These are phyloP conservation scores for Scheffersomyces quercinus DNA, from an alignment of 1,139 yeast species.

Conservation along the genomic window DNA sequence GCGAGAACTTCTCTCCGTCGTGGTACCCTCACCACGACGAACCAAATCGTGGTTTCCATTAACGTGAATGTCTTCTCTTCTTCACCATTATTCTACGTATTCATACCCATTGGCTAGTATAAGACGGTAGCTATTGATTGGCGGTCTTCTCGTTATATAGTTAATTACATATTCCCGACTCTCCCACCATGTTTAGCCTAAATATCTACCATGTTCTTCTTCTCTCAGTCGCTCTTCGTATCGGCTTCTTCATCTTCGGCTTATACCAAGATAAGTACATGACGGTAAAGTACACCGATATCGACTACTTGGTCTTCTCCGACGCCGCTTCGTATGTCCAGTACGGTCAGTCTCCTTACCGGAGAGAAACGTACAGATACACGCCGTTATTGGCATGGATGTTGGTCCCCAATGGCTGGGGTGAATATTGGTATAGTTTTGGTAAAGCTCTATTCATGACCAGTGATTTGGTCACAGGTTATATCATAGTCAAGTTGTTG, in stretches of 20 bases:
- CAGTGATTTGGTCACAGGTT: slow-evolving; percentile 82
- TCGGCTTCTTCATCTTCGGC: slow-evolving; percentile 77
- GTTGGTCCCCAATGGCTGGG: slow-evolving; percentile 62
- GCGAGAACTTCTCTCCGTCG: too few relatives aligned
- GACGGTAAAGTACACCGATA: slow-evolving; percentile 86
- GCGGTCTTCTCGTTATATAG: too few relatives aligned
- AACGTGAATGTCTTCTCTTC: too few relatives aligned
- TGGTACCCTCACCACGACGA: too few relatives aligned
- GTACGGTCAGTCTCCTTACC: slow-evolving; percentile 68
- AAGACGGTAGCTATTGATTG: too few relatives aligned
- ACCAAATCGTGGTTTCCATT: too few relatives aligned
- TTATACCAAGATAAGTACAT: slow-evolving; percentile 80
- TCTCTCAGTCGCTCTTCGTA: slow-evolving; percentile 46
- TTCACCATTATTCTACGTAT: too few relatives aligned
- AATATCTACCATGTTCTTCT: slow-evolving; percentile 6
- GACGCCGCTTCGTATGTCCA: slow-evolving; percentile 83
- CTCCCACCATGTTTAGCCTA: slow-evolving; percentile 3
- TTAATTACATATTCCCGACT: too few relatives aligned
- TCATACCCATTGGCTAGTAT: too few relatives aligned
- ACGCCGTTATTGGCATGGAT: slow-evolving; percentile 90
- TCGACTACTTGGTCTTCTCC: slow-evolving; percentile 88
- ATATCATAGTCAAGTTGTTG: slow-evolving; percentile 51
- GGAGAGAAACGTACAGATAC: slow-evolving; percentile 85
- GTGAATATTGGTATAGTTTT: slow-evolving; percentile 55
- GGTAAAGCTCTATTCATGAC: slow-evolving; percentile 78